Evolutionary conservation across 2,329 filamentous ascomycete genomes (phyloP), one percentile per base, ranked within the genome.

Genomic region (Aureobasidium sp.): DNA sequence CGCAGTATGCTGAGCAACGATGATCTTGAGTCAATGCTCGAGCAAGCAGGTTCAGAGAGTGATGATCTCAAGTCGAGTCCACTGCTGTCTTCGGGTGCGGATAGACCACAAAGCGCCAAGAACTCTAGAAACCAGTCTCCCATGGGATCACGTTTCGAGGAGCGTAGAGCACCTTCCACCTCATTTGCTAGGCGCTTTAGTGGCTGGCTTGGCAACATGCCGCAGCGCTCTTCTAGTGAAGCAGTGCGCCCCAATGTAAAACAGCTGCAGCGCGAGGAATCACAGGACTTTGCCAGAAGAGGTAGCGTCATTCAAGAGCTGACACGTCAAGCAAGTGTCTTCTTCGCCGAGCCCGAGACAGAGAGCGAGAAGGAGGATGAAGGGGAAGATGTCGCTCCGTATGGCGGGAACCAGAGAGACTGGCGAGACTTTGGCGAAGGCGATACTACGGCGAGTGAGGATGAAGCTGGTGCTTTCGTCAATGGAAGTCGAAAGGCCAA

Each of bases 1-100:
- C 61, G 68, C 9, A 74, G 71, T 60, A 71, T 78, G 6, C 68
- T 81, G 6, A 78, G 75, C 20, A 77, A 78, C 63, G 79, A 81
- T 37, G 78, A 81, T 63, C 71, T 81, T 6, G 71, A 71, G 47
- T 70, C 68, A 2, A 69, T 81, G 24, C 72, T 80, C 32, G 66
- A 65, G 3, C 67, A 72, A 63, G 74, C 72, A 26, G 68, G 68
- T 36, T 65, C 59, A 17, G 71, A 69, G 29, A 68, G 70, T 32
- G 71, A 68, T 27, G 39, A 61, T 15, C 67, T 73, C 26, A 69
- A 72, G 46, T 65, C 69, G 1, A 67, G 68, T 1, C 63, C 63
- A 26, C 44, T 71, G 29, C 62, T 69, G 34, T 68, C 69, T 1
- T 66, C 66, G 17, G 8, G 59, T 63, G 4, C 48, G 26, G 26